Percentiles rank a stretch among this genome's conserved stretches.
These are phyloP conservation scores for Endocladia muricata DNA, from an alignment of 31 red algal genomes.

Conservation along the genomic window DNA sequence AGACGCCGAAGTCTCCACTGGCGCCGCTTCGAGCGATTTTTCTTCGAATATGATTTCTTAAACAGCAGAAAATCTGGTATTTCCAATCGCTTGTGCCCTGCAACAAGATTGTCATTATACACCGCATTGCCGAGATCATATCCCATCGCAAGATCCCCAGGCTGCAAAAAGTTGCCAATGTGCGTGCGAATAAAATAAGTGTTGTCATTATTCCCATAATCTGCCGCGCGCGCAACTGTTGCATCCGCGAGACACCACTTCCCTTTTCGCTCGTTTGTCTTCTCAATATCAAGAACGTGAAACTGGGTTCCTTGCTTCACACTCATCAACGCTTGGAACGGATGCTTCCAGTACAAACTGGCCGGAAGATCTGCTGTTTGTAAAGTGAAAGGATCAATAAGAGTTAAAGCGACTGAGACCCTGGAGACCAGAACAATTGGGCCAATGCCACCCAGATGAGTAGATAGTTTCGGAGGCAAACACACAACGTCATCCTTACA, in stretches of 20 bases:
- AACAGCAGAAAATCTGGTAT: slow-evolving; percentile 89
- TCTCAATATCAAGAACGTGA: slow-evolving; percentile 85
- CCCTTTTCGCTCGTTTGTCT: slow-evolving; percentile 56
- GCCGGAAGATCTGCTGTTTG: slow-evolving; percentile 81
- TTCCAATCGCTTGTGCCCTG: slow-evolving; percentile 67
- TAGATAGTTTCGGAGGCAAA: slow-evolving; percentile 83
- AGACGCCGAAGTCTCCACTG: slow-evolving; percentile 81
- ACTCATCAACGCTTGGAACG: slow-evolving; percentile 75
- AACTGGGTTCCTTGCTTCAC: slow-evolving; percentile 85
- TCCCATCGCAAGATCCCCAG: slow-evolving; percentile 87
- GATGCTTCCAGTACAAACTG: slow-evolving; percentile 82
- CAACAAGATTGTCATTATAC: slow-evolving; percentile 80
- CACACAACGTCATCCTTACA: slow-evolving; percentile 96
- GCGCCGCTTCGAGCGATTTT: slow-evolving; percentile 75
- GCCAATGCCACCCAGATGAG: slow-evolving; percentile 87
- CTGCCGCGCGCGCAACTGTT: slow-evolving; percentile 75
- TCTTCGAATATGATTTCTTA: slow-evolving; percentile 89
- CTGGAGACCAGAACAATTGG: slow-evolving; percentile 86
- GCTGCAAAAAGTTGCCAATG: slow-evolving; percentile 82
- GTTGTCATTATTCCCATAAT: slow-evolving; percentile 90
- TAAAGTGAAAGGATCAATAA: slow-evolving; percentile 83
- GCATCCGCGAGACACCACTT: slow-evolving; percentile 78
- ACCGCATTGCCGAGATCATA: slow-evolving; percentile 94
- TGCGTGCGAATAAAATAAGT: slow-evolving; percentile 83
- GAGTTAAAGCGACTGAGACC: slow-evolving; percentile 56